A percentile compares a stretch with the other conserved stretches of the same genome.
These are phyloP conservation scores for Nelumbo lutea DNA, from an alignment of 164 flowering plant species.

Conservation along the genomic window DNA sequence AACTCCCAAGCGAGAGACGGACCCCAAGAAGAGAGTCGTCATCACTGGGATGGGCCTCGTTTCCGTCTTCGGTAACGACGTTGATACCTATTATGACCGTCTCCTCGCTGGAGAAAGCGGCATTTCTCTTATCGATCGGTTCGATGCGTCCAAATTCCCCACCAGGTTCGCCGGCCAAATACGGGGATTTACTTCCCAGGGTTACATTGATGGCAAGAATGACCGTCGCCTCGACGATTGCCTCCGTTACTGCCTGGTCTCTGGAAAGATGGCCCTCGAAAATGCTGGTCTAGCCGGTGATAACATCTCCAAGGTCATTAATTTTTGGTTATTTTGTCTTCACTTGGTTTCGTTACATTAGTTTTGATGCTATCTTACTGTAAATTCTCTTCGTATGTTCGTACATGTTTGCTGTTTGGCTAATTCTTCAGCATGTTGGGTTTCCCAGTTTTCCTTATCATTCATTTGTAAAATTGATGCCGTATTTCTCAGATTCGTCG, in stretches of 20 bases:
- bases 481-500: too few relatives aligned
- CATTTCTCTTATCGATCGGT: constrained; percentile 58
- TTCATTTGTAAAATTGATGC: too few relatives aligned
- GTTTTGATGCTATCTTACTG: too few relatives aligned
- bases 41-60: constrained; percentile 36
- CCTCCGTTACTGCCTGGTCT: constrained; percentile 75
- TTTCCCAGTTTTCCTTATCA: too few relatives aligned
- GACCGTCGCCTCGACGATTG: constrained; percentile 85
- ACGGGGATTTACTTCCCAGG: constrained; percentile 59
- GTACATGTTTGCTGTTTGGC: too few relatives aligned
- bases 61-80: constrained; percentile 84
- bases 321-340: not conserved
- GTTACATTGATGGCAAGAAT: constrained; percentile 86
- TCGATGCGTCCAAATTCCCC: constrained; percentile 89
- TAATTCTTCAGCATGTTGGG: too few relatives aligned
- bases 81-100: constrained; percentile 59
- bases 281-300: constrained; percentile 64
- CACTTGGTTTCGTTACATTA: too few relatives aligned
- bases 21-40: constrained; percentile 33
- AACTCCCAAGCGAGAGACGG: constrained; percentile 24
- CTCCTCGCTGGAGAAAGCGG: constrained; percentile 77
- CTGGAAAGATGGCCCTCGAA: constrained; percentile 85
- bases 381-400: too few relatives aligned
- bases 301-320: constrained; percentile 42
- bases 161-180: constrained; percentile 92